Evolutionary conservation across 805 yeast species (phyloP).

Genomic region (Metschnikowia cerradonensis): DNA sequence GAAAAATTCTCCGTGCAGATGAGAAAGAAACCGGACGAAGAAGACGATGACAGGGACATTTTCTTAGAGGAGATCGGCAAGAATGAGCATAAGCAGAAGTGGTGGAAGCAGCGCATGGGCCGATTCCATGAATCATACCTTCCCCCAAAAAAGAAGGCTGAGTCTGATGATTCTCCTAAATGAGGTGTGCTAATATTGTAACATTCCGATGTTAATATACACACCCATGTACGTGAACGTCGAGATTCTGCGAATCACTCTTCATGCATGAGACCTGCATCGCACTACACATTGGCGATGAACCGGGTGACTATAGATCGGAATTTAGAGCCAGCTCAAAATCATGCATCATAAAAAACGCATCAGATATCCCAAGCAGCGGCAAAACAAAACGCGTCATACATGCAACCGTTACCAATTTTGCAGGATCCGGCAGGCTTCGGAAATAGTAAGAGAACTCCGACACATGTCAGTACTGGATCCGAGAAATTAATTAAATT

Average conservation of each 20-base stretch:
- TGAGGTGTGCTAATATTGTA: background rate
- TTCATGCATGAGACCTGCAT: background rate
- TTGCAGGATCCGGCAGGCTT: background rate
- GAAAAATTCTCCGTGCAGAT: conserved; percentile 10
- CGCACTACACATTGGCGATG: background rate
- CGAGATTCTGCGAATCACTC: background rate
- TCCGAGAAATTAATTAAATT: background rate
- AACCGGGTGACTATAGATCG: background rate
- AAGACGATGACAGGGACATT: conserved; percentile 23
- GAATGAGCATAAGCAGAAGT: conserved; percentile 22
- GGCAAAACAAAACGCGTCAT: background rate
- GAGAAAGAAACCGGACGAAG: conserved; percentile 17
- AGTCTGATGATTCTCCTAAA: background rate
- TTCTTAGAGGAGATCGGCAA: conserved; percentile 21
- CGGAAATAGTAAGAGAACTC: background rate
- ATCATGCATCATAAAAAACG: background rate
- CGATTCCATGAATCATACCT: conserved; percentile 25
- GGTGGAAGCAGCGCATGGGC: conserved; percentile 50
- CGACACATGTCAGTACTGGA: background rate
- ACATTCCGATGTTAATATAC: background rate
- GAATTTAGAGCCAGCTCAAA: background rate
- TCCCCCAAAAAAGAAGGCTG: conserved; percentile 4
- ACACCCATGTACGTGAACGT: background rate
- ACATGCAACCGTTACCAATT: background rate
- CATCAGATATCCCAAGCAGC: background rate